Conservation (phyloP, 2,329 filamentous ascomycete species). For the Paracoccidioides brasiliensis region DNA sequence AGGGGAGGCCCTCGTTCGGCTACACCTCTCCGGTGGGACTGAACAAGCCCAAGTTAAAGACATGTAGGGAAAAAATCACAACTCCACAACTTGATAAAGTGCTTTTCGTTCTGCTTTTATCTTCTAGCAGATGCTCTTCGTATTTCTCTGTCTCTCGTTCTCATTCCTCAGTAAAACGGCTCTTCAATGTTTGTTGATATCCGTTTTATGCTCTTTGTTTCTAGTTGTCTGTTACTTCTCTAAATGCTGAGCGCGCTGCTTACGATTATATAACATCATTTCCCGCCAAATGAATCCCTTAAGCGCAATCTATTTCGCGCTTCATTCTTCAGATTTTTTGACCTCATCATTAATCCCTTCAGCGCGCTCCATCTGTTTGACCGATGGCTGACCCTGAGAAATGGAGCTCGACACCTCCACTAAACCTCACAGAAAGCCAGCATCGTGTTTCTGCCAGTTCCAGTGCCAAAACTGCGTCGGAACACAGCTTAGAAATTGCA, state of each 20-base stretch:
- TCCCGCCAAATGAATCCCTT: background rate
- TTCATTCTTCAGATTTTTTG: background rate
- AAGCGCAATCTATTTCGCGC: background rate
- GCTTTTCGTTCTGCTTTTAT: too few relatives aligned
- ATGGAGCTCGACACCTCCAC: constrained; percentile 13
- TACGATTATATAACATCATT: background rate
- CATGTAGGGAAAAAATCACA: background rate
- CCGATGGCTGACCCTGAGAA: constrained; percentile 15
- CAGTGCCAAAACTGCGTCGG: constrained; percentile 16
- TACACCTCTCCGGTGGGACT: background rate
- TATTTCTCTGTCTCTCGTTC: too few relatives aligned
- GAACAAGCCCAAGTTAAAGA: background rate
- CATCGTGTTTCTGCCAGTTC: background rate
- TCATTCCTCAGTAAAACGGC: too few relatives aligned
- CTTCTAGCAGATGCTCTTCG: too few relatives aligned
- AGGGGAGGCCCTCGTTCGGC: background rate
- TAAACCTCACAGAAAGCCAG: constrained; percentile 6
- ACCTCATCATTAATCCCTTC: background rate
- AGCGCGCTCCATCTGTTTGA: background rate
- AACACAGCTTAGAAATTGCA: constrained; percentile 5
- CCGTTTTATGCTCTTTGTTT: background rate
- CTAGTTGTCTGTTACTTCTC: background rate
- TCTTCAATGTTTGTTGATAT: background rate
- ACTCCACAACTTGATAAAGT: background rate
- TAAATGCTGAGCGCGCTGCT: background rate